These are phyloP conservation scores for Immersiporthe knoxdaviesiana DNA, from an alignment of 2,329 filamentous ascomycete species.

Conservation along the genomic window DNA sequence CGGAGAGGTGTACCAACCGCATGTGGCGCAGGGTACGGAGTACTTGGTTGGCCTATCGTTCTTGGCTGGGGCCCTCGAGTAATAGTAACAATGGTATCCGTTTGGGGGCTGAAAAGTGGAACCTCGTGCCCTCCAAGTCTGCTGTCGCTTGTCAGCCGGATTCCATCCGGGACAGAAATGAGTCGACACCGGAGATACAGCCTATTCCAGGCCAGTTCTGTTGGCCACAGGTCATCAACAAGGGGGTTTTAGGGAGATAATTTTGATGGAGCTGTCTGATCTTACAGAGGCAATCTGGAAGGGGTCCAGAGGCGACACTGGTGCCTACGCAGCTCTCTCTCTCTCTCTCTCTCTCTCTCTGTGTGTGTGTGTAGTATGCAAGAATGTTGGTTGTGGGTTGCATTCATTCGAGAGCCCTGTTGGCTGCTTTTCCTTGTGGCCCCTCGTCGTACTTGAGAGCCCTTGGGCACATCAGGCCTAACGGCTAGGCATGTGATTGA, in stretches of 20 bases:
- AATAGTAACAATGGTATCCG: background rate
- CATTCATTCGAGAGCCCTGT: background rate
- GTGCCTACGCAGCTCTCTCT: background rate
- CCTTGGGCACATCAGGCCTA: background rate
- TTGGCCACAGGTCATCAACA: background rate
- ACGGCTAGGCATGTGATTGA: background rate
- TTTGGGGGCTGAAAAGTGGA: constrained; percentile 12
- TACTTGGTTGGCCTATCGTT: background rate
- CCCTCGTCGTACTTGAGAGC: background rate
- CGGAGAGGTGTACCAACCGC: background rate
- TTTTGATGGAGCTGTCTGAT: background rate
- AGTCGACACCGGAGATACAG: constrained; percentile 1
- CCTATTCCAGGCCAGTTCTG: background rate
- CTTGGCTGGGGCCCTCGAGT: background rate
- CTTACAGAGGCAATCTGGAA: background rate
- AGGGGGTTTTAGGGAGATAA: background rate
- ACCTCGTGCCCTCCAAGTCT: background rate
- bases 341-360: too few relatives aligned
- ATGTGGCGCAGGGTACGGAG: background rate
- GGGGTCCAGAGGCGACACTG: background rate
- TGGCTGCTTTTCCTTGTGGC: background rate
- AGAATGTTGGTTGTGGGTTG: background rate
- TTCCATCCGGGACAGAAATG: background rate
- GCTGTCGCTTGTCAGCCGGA: constrained; percentile 4
- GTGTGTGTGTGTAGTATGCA: too few relatives aligned